Conservation (phyloP, 495 filamentous ascomycete species). For the Echria macrotheca region DNA sequence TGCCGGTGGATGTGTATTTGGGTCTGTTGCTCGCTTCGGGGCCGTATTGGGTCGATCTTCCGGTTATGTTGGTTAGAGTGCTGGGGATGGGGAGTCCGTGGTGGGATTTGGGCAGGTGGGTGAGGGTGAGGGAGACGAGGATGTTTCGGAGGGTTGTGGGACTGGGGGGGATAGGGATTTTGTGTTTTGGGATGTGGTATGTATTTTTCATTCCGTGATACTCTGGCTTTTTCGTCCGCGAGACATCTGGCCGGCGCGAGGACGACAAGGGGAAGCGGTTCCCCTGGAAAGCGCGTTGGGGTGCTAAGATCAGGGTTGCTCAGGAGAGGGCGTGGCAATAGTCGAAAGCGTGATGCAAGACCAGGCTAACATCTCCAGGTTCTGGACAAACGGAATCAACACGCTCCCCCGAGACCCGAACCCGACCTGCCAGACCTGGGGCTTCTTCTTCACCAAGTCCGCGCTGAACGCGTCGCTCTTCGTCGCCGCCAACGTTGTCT, state of each 20-base stretch:
- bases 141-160: neutral
- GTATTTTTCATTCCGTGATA: neutral
- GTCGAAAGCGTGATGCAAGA: too few species aligned
- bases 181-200: neutral
- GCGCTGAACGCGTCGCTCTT: constrained; percentile 11
- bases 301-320: too few species aligned
- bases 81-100: constrained; percentile 8
- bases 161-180: neutral
- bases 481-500: constrained; percentile 17
- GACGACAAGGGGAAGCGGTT: too few species aligned
- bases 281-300: too few species aligned
- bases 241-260: too few species aligned
- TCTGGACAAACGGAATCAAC: constrained; percentile 3
- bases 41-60: neutral
- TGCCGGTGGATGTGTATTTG: constrained; percentile 23
- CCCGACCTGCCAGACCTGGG: constrained; percentile 1
- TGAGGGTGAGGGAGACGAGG: constrained; percentile 1
- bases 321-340: too few species aligned
- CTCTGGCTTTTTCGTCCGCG: neutral
- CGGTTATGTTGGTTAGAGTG: neutral
- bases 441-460: constrained; percentile 16
- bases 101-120: constrained; percentile 13
- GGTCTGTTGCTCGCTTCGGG: constrained; percentile 21
- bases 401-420: neutral
- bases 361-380: too few species aligned